A percentile compares a stretch with the other conserved stretches of the same genome.
These are phyloP conservation scores for Neurospora terricola DNA, from an alignment of 495 filamentous ascomycete genomes.

Conservation along the genomic window DNA sequence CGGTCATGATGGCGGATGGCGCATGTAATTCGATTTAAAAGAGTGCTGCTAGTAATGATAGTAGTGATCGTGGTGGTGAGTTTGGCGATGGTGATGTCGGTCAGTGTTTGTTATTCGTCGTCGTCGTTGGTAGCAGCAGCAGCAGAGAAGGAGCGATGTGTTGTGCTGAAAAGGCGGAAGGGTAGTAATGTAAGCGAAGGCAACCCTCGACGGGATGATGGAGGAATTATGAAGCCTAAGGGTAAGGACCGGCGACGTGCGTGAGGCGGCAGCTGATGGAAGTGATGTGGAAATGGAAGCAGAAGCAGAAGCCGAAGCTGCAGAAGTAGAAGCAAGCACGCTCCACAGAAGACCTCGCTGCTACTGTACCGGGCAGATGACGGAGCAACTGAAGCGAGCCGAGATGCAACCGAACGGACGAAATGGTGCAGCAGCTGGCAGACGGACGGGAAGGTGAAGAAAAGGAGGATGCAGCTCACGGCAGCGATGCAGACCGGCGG, in stretches of 20 bases:
- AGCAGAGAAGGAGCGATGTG: background rate
- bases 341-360: background rate
- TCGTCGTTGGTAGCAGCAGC: background rate
- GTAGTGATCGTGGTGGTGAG: background rate
- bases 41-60: background rate
- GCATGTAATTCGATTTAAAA: constrained; percentile 1
- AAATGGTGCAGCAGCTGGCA: background rate
- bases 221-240: background rate
- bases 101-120: background rate
- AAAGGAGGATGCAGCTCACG: background rate
- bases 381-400: background rate
- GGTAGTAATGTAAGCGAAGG: background rate
- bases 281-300: background rate
- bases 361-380: background rate
- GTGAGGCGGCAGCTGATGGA: background rate
- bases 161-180: background rate
- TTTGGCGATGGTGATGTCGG: background rate
- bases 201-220: background rate
- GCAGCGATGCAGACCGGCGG: background rate
- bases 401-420: background rate
- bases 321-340: background rate
- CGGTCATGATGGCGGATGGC: constrained; percentile 14
- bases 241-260: background rate
- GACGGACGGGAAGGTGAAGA: background rate
- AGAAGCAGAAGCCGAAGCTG: background rate